A percentile compares a stretch with the other conserved stretches of the same genome.
These are phyloP conservation scores for Diaporthe amygdali DNA, from an alignment of 2,329 filamentous ascomycete genomes.

Conservation along the genomic window DNA sequence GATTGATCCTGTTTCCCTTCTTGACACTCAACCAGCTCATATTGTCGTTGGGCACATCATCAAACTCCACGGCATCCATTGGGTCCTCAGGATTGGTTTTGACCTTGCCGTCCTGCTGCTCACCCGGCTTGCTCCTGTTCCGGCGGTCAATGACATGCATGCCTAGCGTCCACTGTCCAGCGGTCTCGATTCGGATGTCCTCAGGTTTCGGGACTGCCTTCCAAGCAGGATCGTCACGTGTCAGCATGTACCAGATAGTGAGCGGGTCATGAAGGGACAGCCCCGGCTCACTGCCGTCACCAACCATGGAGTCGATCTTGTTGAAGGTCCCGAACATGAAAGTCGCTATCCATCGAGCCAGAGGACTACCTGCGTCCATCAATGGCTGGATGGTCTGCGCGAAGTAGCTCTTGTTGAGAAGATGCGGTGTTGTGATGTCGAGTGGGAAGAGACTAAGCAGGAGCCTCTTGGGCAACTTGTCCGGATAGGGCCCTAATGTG, in stretches of 20 bases:
- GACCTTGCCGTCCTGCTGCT: conserved; percentile 35
- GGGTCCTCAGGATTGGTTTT: conserved; percentile 45
- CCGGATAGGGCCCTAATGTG: conserved; percentile 66
- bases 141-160: conserved; percentile 87
- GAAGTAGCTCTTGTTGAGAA: conserved; percentile 67
- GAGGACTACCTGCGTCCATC: conserved; percentile 68
- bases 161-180: conserved; percentile 92
- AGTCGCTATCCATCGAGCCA: conserved; percentile 74
- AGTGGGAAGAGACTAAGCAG: conserved; percentile 76
- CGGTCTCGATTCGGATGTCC: conserved; percentile 88
- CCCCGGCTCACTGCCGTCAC: conserved; percentile 61
- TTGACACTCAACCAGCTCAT: conserved; percentile 75
- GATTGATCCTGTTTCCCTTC: conserved; percentile 80
- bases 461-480: conserved; percentile 64
- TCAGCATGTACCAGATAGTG: conserved; percentile 79
- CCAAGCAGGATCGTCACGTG: conserved; percentile 63
- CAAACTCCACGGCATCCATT: conserved; percentile 51
- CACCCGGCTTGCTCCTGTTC: conserved; percentile 57
- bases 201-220: conserved; percentile 63
- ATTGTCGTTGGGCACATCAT: conserved; percentile 71
- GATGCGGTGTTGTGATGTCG: conserved; percentile 77
- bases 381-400: conserved; percentile 57
- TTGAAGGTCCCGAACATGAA: conserved; percentile 75
- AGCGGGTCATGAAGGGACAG: conserved; percentile 79
- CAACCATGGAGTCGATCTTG: conserved; percentile 69